Base-by-base conservation (phyloP, 176 grass and related monocot genomes). In the Tuctoria greenei region DNA sequence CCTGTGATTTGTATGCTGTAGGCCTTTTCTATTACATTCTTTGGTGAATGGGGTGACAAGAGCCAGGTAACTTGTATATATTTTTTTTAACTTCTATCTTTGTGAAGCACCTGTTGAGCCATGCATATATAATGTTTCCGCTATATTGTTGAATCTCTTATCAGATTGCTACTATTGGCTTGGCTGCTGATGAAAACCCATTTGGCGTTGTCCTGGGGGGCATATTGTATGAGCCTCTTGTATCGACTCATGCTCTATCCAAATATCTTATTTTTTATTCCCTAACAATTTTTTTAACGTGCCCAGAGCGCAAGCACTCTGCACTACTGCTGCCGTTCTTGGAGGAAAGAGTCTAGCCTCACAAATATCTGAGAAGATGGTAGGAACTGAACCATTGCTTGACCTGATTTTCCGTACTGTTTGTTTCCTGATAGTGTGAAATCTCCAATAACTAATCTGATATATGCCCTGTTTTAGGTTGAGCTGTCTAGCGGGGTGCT, bases 41-140 rank as follows among this genome's bases (percentile, higher is more conserved):
- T 99, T 79, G 96, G 96, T 8, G 96, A 99, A 51, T 99, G 96
- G 96, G 96, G 96, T 86, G 96, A 99, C 75, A 99, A 93, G 71
- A 99, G 96, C 65, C 96, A 99, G 92, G 96, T 95, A 92, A 80
- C 37, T 25, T 71, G 11, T 64, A 39, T 72, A 35, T 26, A 36
- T 42, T 54, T 62, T 84, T 64, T 79, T 27, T 72, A 57, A 36
- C 35, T 42, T 75, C 7, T 13, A 78, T 49, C 40, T 58, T 34
- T 69, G 7, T 55, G 73, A 60, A 69, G 31, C 62, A 56, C 26
- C 13, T 82, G 0, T 64, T 59, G 49, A 61, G 24, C 52, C 64
- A 49, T 64, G 69, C 17, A 64, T 64, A 18, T n/a, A 58, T 69
- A 73, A 78, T 79, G 2, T 69, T 47, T 80, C 56, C 25, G 7